Evolutionary conservation across 2,329 filamentous ascomycete genomes (phyloP).

Genomic region (Cryphonectria parasitica): DNA sequence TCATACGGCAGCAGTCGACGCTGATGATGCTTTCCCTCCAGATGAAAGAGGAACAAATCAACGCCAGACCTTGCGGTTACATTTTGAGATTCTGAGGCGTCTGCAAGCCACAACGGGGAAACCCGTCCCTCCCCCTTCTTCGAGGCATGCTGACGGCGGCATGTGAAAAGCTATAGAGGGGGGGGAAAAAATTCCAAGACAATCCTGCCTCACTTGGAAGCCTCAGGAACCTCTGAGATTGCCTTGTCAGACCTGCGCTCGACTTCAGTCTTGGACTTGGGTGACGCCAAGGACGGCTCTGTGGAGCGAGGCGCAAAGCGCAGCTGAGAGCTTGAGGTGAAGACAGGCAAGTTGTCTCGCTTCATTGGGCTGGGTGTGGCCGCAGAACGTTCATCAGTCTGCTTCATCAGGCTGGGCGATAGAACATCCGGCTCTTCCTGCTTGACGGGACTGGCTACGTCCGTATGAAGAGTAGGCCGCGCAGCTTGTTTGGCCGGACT

Average conservation of each 20-base stretch:
- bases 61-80: background rate
- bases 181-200: background rate
- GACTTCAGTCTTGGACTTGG: slow-evolving; percentile 19
- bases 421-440: slow-evolving; percentile 7
- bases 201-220: slow-evolving; percentile 34
- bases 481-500: slow-evolving; percentile 11
- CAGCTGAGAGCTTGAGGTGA: slow-evolving; percentile 50
- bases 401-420: slow-evolving; percentile 23
- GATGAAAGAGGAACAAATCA: background rate
- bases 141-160: background rate
- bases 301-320: slow-evolving; percentile 47
- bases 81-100: background rate
- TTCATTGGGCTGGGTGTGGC: slow-evolving; percentile 44
- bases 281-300: slow-evolving; percentile 5
- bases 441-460: slow-evolving; percentile 5
- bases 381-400: slow-evolving; percentile 27
- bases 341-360: slow-evolving; percentile 43
- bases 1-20: background rate
- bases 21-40: no score
- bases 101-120: background rate
- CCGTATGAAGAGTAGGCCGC: background rate
- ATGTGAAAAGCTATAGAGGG: background rate
- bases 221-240: slow-evolving; percentile 42
- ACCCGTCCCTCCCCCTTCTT: no score
- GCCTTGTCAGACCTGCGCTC: slow-evolving; percentile 31